Base-by-base conservation (phyloP, 1,284 basidiomycete genomes). In the Sporisorium iseilematis-ciliati region DNA sequence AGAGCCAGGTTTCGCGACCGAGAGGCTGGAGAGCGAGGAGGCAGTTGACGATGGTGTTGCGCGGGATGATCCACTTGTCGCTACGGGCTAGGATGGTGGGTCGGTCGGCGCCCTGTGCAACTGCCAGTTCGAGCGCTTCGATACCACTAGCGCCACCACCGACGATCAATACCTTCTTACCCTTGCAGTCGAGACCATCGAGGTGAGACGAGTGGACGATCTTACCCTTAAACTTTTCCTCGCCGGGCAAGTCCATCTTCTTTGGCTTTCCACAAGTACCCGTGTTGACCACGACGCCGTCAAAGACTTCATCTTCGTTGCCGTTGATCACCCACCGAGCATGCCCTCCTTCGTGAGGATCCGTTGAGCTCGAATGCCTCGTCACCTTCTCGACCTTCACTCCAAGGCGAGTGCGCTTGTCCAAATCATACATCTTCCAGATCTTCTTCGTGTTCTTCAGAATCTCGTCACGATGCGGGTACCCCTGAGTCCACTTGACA, bases 121-220 rank as follows among this genome's bases (percentile, higher is more conserved):
- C 73, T 11, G 82, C 82, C 0, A 83, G 69, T 76, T 91, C 90
- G n/a, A 89, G 88, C 1, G 89, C 88, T 76, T 91, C 90, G 18
- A 91, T 88, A 8, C 89, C 90, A 52, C 88, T 89, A 0, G 90
- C 90, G 0, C 90, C 90, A 42, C 88, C 88, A 0, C 90, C 90
- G 25, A 91, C 67, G 42, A 84, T 67, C n/a, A 83, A 38, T 0
- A 84, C 82, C 18, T 86, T 87, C 84, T 90, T 90, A 0, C 87
- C 89, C 52, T 82, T 70, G 50, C 85, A 82, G 18, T 86, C 83
- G 3, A 83, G 75, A 7, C 86, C 78, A 68, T 89, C 88, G 11
- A 91, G 87, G 72, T 89, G 85, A 0, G 88, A 89, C 0, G 89
- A 90, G 77, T 91, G 90, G 2, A 89, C 76, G n/a, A 90, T 85